Conservation (phyloP, 805 yeast species). For the Allodekkera sacchari region DNA sequence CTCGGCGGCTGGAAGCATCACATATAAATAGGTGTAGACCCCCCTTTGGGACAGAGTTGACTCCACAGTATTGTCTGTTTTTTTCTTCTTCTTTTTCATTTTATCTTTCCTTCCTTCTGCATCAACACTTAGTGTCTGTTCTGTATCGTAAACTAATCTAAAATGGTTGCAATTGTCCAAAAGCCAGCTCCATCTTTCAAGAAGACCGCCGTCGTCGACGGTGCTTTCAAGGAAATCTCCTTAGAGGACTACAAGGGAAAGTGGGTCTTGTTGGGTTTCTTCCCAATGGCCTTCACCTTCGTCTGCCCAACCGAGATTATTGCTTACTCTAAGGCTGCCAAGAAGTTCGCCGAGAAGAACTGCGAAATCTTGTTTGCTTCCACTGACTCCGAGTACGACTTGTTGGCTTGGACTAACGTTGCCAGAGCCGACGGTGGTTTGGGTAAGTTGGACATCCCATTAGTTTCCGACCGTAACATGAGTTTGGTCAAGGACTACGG, state of each 20-base stretch:
- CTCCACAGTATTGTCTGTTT: not conserved
- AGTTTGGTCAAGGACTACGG: slow-evolving; percentile 92
- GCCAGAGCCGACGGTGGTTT: slow-evolving; percentile 97
- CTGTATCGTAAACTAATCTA: slow-evolving; percentile 9
- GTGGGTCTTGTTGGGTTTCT: slow-evolving; percentile 94
- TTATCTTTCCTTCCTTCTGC: too few relatives aligned
- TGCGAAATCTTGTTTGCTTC: slow-evolving; percentile 92
- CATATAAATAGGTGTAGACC: too few relatives aligned
- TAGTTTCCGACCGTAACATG: slow-evolving; percentile 96
- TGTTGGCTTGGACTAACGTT: slow-evolving; percentile 97
- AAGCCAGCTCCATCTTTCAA: slow-evolving; percentile 95
- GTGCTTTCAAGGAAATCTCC: slow-evolving; percentile 89
- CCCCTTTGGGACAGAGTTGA: too few relatives aligned
- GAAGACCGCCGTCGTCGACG: slow-evolving; percentile 96
- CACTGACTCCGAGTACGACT: slow-evolving; percentile 96
- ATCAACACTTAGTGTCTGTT: too few relatives aligned
- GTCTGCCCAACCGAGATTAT: slow-evolving; percentile 99
- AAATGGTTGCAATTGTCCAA: slow-evolving; percentile 86
- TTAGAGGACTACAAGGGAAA: slow-evolving; percentile 95
- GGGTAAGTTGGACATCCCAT: slow-evolving; percentile 91
- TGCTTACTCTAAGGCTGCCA: slow-evolving; percentile 94
- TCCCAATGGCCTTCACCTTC: slow-evolving; percentile 98
- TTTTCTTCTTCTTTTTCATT: not conserved
- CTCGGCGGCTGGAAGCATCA: too few relatives aligned
- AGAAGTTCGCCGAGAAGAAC: slow-evolving; percentile 80